Percentiles rank a stretch among this genome's conserved stretches.
These are phyloP conservation scores for Pezicula radicicola DNA, from an alignment of 2,329 filamentous ascomycete genomes.

Conservation along the genomic window DNA sequence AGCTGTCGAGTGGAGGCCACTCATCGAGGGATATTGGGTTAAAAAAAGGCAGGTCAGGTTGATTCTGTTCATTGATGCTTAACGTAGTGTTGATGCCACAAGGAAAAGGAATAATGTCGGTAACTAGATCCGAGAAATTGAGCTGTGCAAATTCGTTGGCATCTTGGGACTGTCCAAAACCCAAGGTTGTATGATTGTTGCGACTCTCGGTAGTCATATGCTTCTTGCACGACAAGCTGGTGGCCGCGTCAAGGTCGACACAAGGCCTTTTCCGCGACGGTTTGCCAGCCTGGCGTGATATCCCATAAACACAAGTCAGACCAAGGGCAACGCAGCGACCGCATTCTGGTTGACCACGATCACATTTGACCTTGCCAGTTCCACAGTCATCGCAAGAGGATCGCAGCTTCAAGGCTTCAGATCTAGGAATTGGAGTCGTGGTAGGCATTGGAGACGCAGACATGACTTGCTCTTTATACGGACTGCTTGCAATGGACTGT, in stretches of 20 bases:
- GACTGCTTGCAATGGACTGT: too few relatives aligned
- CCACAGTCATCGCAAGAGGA: constrained; percentile 27
- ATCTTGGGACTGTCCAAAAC: neutral
- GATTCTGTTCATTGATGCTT: constrained; percentile 3
- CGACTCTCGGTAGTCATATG: neutral
- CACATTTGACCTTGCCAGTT: constrained; percentile 28
- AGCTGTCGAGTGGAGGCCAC: constrained; percentile 11
- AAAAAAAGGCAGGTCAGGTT: constrained; percentile 1
- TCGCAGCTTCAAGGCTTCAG: constrained; percentile 18
- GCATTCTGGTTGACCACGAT: constrained; percentile 25
- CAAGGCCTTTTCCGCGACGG: constrained; percentile 16
- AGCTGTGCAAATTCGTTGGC: constrained; percentile 1
- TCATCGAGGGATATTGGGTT: constrained; percentile 3
- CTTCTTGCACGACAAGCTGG: neutral
- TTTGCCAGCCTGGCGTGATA: constrained; percentile 21
- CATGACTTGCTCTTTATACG: neutral
- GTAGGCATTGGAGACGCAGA: neutral
- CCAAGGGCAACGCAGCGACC: constrained; percentile 21
- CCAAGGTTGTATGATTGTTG: constrained; percentile 2
- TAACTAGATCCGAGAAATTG: neutral
- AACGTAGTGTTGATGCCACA: constrained; percentile 1
- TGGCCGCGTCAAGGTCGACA: neutral
- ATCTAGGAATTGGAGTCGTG: neutral
- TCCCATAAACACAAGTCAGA: constrained; percentile 21
- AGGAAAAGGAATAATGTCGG: neutral